Conservation (phyloP, 257 asterid genomes). For the Solanum microdontum region DNA sequence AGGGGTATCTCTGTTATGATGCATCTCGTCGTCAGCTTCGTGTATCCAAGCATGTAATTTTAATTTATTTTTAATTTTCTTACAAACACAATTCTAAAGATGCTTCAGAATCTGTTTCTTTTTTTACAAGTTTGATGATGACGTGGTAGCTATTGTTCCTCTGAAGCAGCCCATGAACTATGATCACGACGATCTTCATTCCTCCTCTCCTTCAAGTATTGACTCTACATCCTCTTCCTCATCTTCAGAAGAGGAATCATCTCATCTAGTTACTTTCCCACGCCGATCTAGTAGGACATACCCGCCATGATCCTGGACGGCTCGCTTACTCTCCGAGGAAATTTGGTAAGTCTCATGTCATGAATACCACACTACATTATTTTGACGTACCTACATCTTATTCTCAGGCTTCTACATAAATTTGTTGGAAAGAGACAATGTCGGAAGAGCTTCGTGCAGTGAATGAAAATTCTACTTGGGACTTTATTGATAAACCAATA, state of each 20-base stretch:
- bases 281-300: no score
- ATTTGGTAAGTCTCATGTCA: neutral
- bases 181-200: neutral
- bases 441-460: neutral
- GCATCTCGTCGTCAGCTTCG: neutral
- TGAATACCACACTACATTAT: neutral
- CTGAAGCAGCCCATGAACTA: neutral
- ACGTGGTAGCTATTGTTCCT: neutral
- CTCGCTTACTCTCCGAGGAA: no score
- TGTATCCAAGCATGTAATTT: no score
- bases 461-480: neutral
- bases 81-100: neutral
- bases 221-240: neutral
- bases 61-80: no score
- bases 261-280: neutral
- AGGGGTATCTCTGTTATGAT: neutral
- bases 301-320: no score
- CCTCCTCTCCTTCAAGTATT: no score
- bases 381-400: neutral
- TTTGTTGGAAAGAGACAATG: neutral
- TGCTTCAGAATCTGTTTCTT: no score
- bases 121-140: neutral
- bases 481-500: no score
- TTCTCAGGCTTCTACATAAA: neutral
- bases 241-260: neutral